Percentiles rank a stretch among this genome's conserved stretches.
phyloP scores from a whole-genome alignment of 306 rosid species.

The Acacia melanoxylon region DNA sequence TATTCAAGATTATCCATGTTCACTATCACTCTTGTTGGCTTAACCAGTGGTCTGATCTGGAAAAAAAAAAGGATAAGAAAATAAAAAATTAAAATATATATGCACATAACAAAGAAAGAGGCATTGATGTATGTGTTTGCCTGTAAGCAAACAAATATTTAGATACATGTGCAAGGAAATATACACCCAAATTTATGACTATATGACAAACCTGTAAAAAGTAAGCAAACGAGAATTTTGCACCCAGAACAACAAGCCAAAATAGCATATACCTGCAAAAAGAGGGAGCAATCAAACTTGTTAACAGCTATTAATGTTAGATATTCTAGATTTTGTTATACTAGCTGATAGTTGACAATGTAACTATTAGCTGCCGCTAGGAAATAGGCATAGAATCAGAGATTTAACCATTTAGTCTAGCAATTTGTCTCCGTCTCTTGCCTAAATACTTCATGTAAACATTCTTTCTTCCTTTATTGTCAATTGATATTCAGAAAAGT shows the following conservation, averaged over 20 bases:
- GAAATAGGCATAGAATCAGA: background rate
- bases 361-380: background rate
- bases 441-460: background rate
- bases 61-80: constrained; percentile 15
- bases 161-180: background rate
- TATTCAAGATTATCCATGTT: constrained; percentile 29
- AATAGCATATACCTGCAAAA: constrained; percentile 78
- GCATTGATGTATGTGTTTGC: background rate
- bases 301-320: background rate
- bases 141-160: background rate
- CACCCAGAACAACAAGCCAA: constrained; percentile 82
- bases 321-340: background rate
- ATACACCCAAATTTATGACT: background rate
- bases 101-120: background rate
- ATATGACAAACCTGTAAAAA: constrained; percentile 73
- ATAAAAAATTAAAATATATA: background rate
- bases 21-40: constrained; percentile 64
- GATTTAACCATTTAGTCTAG: background rate
- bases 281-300: background rate
- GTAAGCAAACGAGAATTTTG: constrained; percentile 85
- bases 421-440: background rate
- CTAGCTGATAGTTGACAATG: background rate
- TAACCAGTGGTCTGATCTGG: constrained; percentile 82
- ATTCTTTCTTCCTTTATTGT: background rate
- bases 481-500: background rate